Base-by-base conservation (phyloP, 2,329 filamentous ascomycete genomes). In the Fusarium sororula region DNA sequence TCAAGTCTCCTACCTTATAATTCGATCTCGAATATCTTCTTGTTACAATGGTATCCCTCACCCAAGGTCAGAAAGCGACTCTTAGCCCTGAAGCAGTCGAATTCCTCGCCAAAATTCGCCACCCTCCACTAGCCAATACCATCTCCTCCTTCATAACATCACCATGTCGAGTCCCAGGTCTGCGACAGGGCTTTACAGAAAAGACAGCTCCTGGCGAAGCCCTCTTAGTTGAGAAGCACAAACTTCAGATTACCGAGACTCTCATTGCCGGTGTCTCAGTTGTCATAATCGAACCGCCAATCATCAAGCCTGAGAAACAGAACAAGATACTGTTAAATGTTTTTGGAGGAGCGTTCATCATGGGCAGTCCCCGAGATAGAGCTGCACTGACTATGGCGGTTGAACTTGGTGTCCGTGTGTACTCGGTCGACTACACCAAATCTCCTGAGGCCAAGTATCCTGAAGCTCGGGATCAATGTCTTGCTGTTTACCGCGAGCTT, bases 191-290 rank as follows among this genome's bases (percentile, higher is more conserved):
- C 7, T 54, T 39, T 2, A 14, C 5, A 10, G 51, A 54, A 0
- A 54, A 54, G 14, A 28, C 35, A 9, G 51, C 35, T 10, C 51
- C 35, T 6, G 35, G 51, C 1, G 35, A 54, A n/a, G 7, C 24
- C 3, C 18, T 12, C 3, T 9, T 28, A 0, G 10, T n/a, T 0
- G 35, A 54, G 7, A 28, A 39, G 3, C 35, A 54, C 1, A 54
- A 28, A 2, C 3, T 39, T 1, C 10, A n/a, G 2, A n/a, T 39
- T 3, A 18, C 14, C 0, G 35, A 39, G 20, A 18, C 5, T 17
- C 24, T 39, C 20, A 17, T 54, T n/a, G 20, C 35, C 0, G 51
- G 51, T 2, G 11, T 54, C 11, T 7, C 35, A 10, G 35, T 39
- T 4, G 7, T 28, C 35, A 0, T 39, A 1, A 54, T 54, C 5